Evolutionary conservation across 805 yeast genomes (phyloP), one percentile per base, ranked within the genome.

Genomic region (Kodamaea hsintzibuensis): DNA sequence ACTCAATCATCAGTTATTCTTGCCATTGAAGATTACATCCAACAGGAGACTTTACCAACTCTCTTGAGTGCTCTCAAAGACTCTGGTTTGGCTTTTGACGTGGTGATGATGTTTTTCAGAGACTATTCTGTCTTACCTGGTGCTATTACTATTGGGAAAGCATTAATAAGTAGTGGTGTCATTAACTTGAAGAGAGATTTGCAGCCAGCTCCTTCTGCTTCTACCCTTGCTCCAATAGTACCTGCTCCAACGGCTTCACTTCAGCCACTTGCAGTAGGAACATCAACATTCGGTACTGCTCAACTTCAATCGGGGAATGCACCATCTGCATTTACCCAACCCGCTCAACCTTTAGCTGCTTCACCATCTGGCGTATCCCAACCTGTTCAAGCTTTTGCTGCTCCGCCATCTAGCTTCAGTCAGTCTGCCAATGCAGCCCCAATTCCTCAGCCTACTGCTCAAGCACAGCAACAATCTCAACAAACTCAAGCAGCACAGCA

Each of bases 41-140:
- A 58, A 37, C 47, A 57, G 17, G 59, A 62, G 39, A 57, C 58
- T 39, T 57, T 62, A 55, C 44, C 60, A 1, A 37, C 49, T 14
- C 47, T 64, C 27, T 54, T 64, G 44, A 14, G 44, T 16, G 57
- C 59, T 6, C 59, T 60, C 7, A 62, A 60, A 40, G 19, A 57
- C 18, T 62, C 65, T 8, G 61, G 60, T 13, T 58, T 64, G 52
- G 65, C 59, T 3, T 52, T 62, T 18, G 66, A 62, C 55, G 44
- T 64, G 39, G 62, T 61, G 30, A 52, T 60, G 54, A 37, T 58
- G 53, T 37, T 62, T 25, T 60, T 64, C 48, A 56, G 58, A 19
- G 62, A 64, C 54, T 60, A 60, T 49, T 59, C 59, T 37, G 47
- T 55, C 16, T 52, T 60, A 22, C 58, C 62, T 1, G 67, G 67